A percentile compares a stretch with the other conserved stretches of the same genome.
phyloP scores from a whole-genome alignment of 2,329 filamentous ascomycete species.

The Aureobasidium namibiae region DNA sequence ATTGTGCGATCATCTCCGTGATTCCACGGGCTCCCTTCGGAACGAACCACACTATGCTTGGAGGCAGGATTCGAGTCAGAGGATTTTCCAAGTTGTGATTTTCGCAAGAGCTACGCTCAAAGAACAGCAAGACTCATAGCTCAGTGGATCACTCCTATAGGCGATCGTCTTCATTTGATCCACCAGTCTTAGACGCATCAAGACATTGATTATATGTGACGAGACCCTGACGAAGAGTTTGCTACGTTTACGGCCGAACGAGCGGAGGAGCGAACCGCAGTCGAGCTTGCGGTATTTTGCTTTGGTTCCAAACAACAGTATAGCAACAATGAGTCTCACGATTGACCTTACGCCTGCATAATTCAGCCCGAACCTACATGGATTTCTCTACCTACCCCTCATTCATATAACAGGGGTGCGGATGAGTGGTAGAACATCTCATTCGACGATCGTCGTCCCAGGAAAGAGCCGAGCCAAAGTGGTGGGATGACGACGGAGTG shows the following conservation, averaged over 20 bases:
- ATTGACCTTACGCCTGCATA: neutral
- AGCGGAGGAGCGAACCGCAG: neutral
- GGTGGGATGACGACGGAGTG: neutral
- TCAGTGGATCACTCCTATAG: neutral
- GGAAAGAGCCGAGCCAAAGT: neutral
- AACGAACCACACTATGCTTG: neutral
- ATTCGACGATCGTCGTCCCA: neutral
- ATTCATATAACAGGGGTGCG: neutral
- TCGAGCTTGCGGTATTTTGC: neutral
- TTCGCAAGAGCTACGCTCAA: neutral
- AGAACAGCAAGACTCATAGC: neutral
- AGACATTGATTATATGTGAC: neutral
- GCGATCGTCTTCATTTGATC: neutral
- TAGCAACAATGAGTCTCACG: neutral
- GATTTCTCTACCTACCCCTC: neutral
- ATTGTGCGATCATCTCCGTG: neutral
- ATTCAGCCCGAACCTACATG: neutral
- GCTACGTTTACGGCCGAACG: neutral
- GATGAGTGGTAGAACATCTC: neutral
- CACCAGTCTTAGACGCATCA: neutral
- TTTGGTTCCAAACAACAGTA: neutral
- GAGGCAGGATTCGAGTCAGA: neutral
- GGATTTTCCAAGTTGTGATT: neutral
- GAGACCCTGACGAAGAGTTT: no score
- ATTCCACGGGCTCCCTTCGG: neutral